phyloP scores from a whole-genome alignment of 2,329 filamentous ascomycete species.

The Cladophialophora bantiana region DNA sequence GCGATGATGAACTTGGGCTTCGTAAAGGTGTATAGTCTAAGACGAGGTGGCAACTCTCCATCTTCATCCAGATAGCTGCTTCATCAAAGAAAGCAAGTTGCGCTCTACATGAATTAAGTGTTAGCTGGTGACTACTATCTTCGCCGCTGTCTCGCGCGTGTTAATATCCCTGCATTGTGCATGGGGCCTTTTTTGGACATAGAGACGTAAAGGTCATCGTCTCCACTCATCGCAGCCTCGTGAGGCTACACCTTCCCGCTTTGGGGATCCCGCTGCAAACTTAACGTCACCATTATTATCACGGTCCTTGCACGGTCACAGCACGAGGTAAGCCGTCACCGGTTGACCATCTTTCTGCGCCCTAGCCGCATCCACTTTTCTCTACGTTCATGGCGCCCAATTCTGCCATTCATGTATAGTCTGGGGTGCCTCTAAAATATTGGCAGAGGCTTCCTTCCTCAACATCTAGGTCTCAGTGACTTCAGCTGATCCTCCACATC shows the following conservation, averaged over 20 bases:
- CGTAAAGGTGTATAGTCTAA: neutral
- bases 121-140: neutral
- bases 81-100: neutral
- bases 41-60: neutral
- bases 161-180: no score
- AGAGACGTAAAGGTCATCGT: neutral
- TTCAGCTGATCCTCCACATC: neutral
- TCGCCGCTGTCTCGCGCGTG: no score
- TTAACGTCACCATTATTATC: no score
- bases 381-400: neutral
- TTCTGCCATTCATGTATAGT: neutral
- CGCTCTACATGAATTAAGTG: neutral
- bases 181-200: neutral
- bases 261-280: neutral
- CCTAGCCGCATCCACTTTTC: neutral
- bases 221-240: neutral
- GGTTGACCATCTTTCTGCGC: neutral
- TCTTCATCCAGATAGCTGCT: neutral
- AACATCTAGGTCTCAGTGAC: neutral
- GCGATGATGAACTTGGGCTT: neutral
- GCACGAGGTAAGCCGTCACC: neutral
- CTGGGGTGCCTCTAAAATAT: neutral
- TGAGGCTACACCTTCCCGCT: slow-evolving; percentile 1
- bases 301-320: neutral
- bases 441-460: neutral